Percentiles rank a stretch among this genome's conserved stretches.
phyloP scores from a whole-genome alignment of 495 filamentous ascomycete genomes.

The Lasiosphaeria miniovina region DNA sequence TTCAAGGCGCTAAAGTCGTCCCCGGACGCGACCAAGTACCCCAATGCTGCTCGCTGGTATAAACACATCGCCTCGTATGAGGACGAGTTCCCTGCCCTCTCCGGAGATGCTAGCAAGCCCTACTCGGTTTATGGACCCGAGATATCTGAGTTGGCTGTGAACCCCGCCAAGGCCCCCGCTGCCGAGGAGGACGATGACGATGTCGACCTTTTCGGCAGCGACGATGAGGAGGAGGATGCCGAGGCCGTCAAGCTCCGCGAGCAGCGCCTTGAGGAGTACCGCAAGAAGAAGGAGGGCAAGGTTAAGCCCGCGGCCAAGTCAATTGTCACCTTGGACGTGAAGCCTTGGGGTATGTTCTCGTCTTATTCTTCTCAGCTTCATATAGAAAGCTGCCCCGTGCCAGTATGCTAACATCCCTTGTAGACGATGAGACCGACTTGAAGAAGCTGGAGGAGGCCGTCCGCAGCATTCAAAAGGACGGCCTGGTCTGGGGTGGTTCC shows the following conservation, averaged over 20 bases:
- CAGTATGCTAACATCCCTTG: constrained; percentile 19
- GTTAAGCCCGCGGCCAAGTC: constrained; percentile 91
- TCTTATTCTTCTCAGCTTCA: neutral
- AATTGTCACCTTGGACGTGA: constrained; percentile 90
- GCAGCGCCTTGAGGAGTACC: constrained; percentile 87
- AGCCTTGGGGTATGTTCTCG: constrained; percentile 87
- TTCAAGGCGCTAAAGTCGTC: constrained; percentile 81
- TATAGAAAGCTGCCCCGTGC: neutral
- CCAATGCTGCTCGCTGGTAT: constrained; percentile 95
- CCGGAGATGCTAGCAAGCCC: constrained; percentile 84
- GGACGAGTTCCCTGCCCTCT: constrained; percentile 84
- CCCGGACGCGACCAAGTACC: constrained; percentile 81
- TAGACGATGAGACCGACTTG: constrained; percentile 92
- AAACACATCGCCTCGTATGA: constrained; percentile 93
- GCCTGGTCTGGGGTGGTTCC: constrained; percentile 92
- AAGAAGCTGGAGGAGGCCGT: constrained; percentile 75
- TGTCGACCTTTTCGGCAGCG: constrained; percentile 81
- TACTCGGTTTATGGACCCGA: constrained; percentile 93
- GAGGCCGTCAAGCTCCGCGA: constrained; percentile 79
- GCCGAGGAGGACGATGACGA: constrained; percentile 69
- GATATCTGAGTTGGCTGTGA: constrained; percentile 64
- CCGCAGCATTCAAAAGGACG: constrained; percentile 84
- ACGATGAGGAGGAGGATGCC: constrained; percentile 90
- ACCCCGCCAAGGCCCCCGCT: constrained; percentile 81
- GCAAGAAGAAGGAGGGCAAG: constrained; percentile 94